Percentiles rank a stretch among this genome's conserved stretches.
Conservation (phyloP, 2,329 filamentous ascomycete species). For the Fusarium mangiferae region DNA sequence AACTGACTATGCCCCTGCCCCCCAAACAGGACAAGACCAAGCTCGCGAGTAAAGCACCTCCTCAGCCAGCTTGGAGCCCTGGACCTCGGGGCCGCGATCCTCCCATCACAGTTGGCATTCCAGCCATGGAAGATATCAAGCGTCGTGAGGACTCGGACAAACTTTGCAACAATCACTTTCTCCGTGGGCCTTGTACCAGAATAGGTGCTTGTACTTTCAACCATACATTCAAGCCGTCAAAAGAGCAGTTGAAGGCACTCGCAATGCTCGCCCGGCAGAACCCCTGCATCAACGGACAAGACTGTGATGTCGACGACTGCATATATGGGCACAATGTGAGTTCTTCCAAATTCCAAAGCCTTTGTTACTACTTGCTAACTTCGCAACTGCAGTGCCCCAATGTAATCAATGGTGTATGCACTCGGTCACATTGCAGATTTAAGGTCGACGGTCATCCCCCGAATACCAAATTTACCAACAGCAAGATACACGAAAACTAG, state of each 20-base stretch:
- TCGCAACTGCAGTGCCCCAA: slow-evolving; percentile 59
- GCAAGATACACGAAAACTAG: slow-evolving; percentile 48
- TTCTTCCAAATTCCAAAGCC: slow-evolving; percentile 11
- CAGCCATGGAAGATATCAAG: slow-evolving; percentile 64
- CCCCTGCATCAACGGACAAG: slow-evolving; percentile 66
- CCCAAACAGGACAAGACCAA: slow-evolving; percentile 44
- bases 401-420: slow-evolving; percentile 61
- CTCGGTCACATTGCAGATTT: slow-evolving; percentile 67
- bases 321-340: slow-evolving; percentile 72
- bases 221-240: slow-evolving; percentile 63
- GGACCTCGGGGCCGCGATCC: slow-evolving; percentile 65
- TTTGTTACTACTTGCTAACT: slow-evolving; percentile 8
- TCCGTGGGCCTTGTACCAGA: slow-evolving; percentile 67
- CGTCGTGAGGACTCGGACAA: slow-evolving; percentile 65
- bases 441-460: slow-evolving; percentile 64
- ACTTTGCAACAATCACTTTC: slow-evolving; percentile 71
- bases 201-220: slow-evolving; percentile 66
- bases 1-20: slow-evolving; percentile 52
- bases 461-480: slow-evolving; percentile 61
- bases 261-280: slow-evolving; percentile 66
- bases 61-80: slow-evolving; percentile 60
- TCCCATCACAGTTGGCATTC: slow-evolving; percentile 59
- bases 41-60: slow-evolving; percentile 32
- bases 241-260: slow-evolving; percentile 67
- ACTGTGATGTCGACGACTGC: slow-evolving; percentile 67